phyloP scores from a whole-genome alignment of 208 protist genomes.

The Acanthamoeba rhysodes region DNA sequence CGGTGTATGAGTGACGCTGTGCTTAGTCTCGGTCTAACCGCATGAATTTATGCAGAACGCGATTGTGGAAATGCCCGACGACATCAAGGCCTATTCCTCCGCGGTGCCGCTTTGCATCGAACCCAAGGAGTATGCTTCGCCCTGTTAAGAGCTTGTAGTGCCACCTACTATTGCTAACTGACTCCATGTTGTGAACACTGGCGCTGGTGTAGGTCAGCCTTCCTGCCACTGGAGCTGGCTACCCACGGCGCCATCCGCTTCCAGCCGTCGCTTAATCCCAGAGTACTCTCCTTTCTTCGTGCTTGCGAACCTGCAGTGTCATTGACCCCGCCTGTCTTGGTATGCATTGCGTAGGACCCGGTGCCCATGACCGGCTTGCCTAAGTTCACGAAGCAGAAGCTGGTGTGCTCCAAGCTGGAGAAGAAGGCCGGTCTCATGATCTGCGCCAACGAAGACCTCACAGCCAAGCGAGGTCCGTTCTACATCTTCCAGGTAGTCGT shows the following conservation, averaged over 20 bases:
- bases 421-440: constrained; percentile 64
- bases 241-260: constrained; percentile 59
- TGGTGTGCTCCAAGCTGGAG: constrained; percentile 62
- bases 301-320: background rate
- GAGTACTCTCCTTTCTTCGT: background rate
- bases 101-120: constrained; percentile 5
- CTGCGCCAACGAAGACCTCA: constrained; percentile 36
- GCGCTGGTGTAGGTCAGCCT: background rate
- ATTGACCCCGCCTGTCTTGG: background rate
- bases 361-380: constrained; percentile 6
- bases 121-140: background rate
- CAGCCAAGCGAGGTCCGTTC: background rate
- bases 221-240: constrained; percentile 44
- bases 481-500: constrained; percentile 67
- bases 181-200: background rate
- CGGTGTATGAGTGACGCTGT: background rate
- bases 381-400: constrained; percentile 66
- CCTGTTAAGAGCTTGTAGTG: no score
- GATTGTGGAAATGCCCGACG: constrained; percentile 29
- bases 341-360: background rate
- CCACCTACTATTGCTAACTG: background rate
- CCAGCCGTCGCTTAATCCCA: constrained; percentile 3
- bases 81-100: constrained; percentile 15
- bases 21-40: background rate
- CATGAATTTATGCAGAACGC: background rate